A percentile compares a stretch with the other conserved stretches of the same genome.
Conservation (phyloP, 2,329 filamentous ascomycete genomes). For the Hymenoscyphus repandus region DNA sequence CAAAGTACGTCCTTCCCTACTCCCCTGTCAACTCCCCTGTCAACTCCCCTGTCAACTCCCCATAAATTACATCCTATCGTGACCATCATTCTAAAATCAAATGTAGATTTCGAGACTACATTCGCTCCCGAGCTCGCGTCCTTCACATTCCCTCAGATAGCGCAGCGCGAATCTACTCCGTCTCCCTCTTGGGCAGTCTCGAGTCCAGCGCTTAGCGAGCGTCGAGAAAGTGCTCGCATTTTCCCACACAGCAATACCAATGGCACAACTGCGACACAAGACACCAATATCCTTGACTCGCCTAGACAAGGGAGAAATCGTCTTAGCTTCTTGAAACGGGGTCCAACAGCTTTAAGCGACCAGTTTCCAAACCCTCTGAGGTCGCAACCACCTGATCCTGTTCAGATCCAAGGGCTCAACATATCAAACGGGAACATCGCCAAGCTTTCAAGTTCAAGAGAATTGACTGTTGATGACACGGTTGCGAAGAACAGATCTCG, state of each 20-base stretch:
- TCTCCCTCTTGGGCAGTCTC: conserved; percentile 33
- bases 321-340: conserved; percentile 19
- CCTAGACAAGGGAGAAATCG: conserved; percentile 14
- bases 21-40: too few species aligned
- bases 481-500: conserved; percentile 1
- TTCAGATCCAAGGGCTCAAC: conserved; percentile 3
- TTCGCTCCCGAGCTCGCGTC: conserved; percentile 62
- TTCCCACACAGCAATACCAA: conserved; percentile 17
- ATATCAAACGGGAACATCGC: conserved; percentile 6
- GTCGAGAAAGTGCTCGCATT: neutral
- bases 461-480: neutral
- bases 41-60: neutral
- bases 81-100: conserved; percentile 15
- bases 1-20: conserved; percentile 42
- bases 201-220: conserved; percentile 12
- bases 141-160: conserved; percentile 49
- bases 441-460: neutral
- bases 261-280: conserved; percentile 22
- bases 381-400: conserved; percentile 2
- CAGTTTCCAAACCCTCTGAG: conserved; percentile 3
- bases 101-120: conserved; percentile 52
- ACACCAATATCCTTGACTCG: conserved; percentile 22
- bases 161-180: conserved; percentile 37
- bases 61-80: conserved; percentile 5
- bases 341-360: neutral